Evolutionary conservation across 1,284 basidiomycete species (phyloP).

Genomic region (Ganoderma multipileum): DNA sequence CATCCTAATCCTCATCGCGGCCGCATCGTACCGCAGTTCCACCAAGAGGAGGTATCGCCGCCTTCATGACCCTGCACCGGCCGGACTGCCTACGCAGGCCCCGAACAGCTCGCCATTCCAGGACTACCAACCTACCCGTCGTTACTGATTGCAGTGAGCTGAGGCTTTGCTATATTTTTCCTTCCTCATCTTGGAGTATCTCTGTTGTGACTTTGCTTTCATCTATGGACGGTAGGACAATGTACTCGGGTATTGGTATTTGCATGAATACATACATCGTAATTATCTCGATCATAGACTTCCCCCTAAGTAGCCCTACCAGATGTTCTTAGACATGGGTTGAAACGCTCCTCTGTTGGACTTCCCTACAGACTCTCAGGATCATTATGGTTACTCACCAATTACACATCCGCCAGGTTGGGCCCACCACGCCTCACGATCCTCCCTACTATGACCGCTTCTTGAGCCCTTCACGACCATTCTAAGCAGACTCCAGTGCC

Average conservation of each 20-base stretch:
- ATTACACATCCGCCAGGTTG: not conserved
- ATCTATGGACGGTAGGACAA: slow-evolving; percentile 17
- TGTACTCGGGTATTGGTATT: slow-evolving; percentile 7
- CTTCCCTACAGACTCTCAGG: slow-evolving; percentile 1
- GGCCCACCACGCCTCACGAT: not conserved
- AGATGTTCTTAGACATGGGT: not conserved
- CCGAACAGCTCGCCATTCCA: slow-evolving; percentile 38
- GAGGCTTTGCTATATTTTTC: slow-evolving; percentile 9
- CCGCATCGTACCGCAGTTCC: slow-evolving; percentile 40
- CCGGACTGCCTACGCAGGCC: slow-evolving; percentile 30
- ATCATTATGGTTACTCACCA: slow-evolving; percentile 15
- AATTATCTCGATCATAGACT: slow-evolving; percentile 3
- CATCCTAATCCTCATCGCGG: slow-evolving; percentile 33
- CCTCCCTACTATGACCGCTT: not conserved
- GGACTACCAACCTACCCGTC: slow-evolving; percentile 38
- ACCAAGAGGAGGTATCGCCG: slow-evolving; percentile 41
- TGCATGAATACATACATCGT: slow-evolving; percentile 14
- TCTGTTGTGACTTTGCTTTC: slow-evolving; percentile 9
- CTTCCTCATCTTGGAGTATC: not conserved
- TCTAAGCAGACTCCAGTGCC: slow-evolving; percentile 4
- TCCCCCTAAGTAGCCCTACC: not conserved
- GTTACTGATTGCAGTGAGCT: slow-evolving; percentile 31
- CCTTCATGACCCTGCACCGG: slow-evolving; percentile 41
- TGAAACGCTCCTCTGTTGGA: slow-evolving; percentile 4
- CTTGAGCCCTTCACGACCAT: not conserved